These are phyloP conservation scores for Coniella vitis DNA, from an alignment of 2,329 filamentous ascomycete genomes.

Conservation along the genomic window DNA sequence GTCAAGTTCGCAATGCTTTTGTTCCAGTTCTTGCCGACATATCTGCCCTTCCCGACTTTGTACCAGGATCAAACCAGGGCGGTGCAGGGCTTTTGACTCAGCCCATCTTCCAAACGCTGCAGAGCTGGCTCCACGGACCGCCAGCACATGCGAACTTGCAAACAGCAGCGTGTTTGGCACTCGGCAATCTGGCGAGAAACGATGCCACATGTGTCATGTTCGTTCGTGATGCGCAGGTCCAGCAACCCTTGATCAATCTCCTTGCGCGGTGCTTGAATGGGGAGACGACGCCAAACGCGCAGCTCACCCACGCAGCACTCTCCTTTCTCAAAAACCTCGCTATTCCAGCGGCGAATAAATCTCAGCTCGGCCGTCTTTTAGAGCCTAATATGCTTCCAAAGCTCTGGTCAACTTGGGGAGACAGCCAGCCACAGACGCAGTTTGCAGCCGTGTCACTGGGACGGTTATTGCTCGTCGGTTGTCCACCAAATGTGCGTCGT, in stretches of 20 bases:
- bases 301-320: conserved; percentile 50
- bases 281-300: conserved; percentile 22
- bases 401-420: conserved; percentile 41
- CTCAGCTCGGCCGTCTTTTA: conserved; percentile 41
- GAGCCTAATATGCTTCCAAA: conserved; percentile 40
- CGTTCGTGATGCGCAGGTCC: conserved; percentile 37
- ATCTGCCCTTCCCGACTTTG: conserved; percentile 36
- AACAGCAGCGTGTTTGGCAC: conserved; percentile 51
- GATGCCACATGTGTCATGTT: conserved; percentile 47
- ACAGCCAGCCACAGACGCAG: conserved; percentile 49
- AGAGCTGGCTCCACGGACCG: conserved; percentile 33
- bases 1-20: conserved; percentile 42
- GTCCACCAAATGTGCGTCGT: conserved; percentile 42
- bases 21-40: conserved; percentile 44
- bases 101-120: conserved; percentile 29
- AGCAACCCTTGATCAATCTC: conserved; percentile 37
- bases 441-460: conserved; percentile 53
- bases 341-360: conserved; percentile 50
- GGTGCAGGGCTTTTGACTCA: conserved; percentile 16
- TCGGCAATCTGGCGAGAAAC: conserved; percentile 56
- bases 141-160: conserved; percentile 37
- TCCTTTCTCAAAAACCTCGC: conserved; percentile 60
- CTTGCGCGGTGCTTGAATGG: conserved; percentile 32
- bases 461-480: conserved; percentile 48
- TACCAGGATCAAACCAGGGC: conserved; percentile 5